Base-by-base conservation (phyloP, 1,284 basidiomycete species). In the Trichosporon inkin region DNA sequence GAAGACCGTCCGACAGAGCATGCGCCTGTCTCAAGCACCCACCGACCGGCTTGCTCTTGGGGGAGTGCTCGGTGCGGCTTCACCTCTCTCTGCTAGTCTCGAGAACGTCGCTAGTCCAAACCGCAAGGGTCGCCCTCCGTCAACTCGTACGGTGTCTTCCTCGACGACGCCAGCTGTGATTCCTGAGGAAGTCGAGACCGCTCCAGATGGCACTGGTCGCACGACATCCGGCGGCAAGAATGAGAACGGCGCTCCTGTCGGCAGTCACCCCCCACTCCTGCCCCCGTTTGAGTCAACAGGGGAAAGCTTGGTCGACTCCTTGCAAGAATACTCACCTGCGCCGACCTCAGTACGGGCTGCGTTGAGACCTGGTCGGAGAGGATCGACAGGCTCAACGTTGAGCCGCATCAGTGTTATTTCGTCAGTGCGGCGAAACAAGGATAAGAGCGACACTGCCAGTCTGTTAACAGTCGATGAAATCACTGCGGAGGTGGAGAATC, bases 391-490 rank as follows among this genome's bases (percentile, higher is more conserved):
- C 16, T 89, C 87, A 2, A 69, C 64, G 1, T 61, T 66, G 39
- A 77, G 75, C 32, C 84, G 89, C 1, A 83, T 87, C 80, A 90
- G 88, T 70, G 87, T 88, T 84, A 85, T 89, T 83, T 78, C 88
- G 85, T 81, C 88, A 83, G 73, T 92, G 52, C 81, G 88, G 57
- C 88, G 85, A 71, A 88, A 86, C 74, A 85, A 87, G 14, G 92
- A 95, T 71, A 82, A 84, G 51, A 89, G 89, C 2, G 94, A 98
- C 71, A 89, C 89, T 1, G 91, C 90, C 5, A 94, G 90, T 71
- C 79, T 99, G 67, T 83, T 99, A 72, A 99, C 95, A 0, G 90
- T 99, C 14, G 95, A 99, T 71, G 92, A 99, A 78, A 96, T 99
- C 68, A 98, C 95, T 0, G 93, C 92, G 6, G 90, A 95, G 70